Evolutionary conservation across 2,329 filamentous ascomycete species (phyloP), one percentile per base, ranked within the genome.

Genomic region (Arthrobotrys conoides): DNA sequence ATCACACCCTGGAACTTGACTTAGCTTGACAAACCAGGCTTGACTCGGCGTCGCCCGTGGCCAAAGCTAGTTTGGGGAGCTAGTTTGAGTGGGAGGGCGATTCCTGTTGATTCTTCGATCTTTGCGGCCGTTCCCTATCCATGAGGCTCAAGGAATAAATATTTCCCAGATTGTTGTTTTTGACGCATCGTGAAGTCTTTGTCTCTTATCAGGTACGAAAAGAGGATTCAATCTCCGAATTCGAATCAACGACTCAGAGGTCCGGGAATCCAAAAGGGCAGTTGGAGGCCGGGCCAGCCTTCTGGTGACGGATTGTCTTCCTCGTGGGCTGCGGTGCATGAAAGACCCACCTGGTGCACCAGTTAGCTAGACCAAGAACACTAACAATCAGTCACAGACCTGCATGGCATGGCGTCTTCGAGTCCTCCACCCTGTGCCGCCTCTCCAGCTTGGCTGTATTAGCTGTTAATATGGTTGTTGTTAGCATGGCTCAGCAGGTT

Each of bases 21-120:
- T 14, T 16, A 48, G 66, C 53, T 20, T 57, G 53, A 38, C 55
- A 61, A 44, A 61, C 57, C 57, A 27, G 57, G 22, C 57, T 27
- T 24, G 33, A 22, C 18, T 38, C 48, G 64, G 46, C 10, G 53
- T 71, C 38, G 48, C 24, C 12, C 46, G 27, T 53, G 16, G 30
- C 27, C 27, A 22, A 6, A 55, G 27, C 51, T 55, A 55, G 27
- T 30, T 33, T 55, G 18, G 53, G 49, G 33, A 63, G 55, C 57
- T 61, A 44, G 57, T 61, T 44, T 44, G 57, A 61, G 33, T 41
- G 33, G 51, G 38, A 30, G 41, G 71, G 55, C 64, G 71, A 69
- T 75, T 75, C 64, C 71, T 41, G 63, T 61, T 68, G 30, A 55
- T 44, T 24, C 10, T 38, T 69, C 71, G 71, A 69, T 69, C 71